These are phyloP conservation scores for Solioccasus polychromus DNA, from an alignment of 768 basidiomycete species.

Conservation along the genomic window DNA sequence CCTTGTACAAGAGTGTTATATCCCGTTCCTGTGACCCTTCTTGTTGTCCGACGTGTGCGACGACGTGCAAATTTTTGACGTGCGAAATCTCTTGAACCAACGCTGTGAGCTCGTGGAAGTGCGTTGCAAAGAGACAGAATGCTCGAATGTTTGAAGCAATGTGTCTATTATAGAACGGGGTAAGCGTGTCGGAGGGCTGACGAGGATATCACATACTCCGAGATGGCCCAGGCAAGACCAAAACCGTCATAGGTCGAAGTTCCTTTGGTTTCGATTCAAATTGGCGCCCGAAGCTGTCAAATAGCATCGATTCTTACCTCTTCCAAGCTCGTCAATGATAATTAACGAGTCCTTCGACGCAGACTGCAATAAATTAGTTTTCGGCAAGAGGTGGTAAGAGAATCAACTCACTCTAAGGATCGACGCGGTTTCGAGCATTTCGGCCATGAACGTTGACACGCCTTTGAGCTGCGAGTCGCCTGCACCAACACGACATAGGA, in stretches of 20 bases:
- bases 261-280: conserved; percentile 43
- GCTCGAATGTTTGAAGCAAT: conserved; percentile 91
- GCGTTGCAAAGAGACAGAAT: conserved; percentile 95
- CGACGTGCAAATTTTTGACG: conserved; percentile 94
- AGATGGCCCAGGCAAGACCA: conserved; percentile 97
- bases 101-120: conserved; percentile 95
- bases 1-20: conserved; percentile 77
- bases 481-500: conserved; percentile 93
- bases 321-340: conserved; percentile 95
- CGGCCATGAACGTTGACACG: conserved; percentile 98
- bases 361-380: conserved; percentile 46
- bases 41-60: conserved; percentile 76
- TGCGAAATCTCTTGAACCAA: conserved; percentile 82
- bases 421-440: conserved; percentile 98
- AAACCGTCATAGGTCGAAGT: conserved; percentile 98
- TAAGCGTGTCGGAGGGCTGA: background rate
- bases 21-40: conserved; percentile 55
- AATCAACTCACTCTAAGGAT: conserved; percentile 71
- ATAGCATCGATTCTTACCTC: conserved; percentile 50
- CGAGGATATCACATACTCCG: conserved; percentile 60
- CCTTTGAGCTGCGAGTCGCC: conserved; percentile 98
- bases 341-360: conserved; percentile 91
- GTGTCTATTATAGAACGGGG: conserved; percentile 50
- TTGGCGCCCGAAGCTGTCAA: background rate
- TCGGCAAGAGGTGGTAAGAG: background rate